Evolutionary conservation across 1,139 yeast species (phyloP).

Genomic region (Magnusiomyces sp.): DNA sequence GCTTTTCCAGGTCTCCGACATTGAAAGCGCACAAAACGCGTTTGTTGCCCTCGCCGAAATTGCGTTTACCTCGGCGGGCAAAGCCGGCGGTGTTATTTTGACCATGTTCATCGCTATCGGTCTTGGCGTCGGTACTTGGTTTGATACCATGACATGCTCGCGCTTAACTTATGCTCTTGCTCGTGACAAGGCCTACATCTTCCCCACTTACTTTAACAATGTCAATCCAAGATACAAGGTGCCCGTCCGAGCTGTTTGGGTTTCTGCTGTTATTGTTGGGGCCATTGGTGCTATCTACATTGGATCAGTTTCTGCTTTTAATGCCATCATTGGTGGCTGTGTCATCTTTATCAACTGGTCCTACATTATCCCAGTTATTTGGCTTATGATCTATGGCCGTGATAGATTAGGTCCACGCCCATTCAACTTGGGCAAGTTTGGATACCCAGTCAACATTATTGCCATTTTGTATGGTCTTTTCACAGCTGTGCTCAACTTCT

Average conservation of each 20-base stretch:
- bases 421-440: slow-evolving; percentile 54
- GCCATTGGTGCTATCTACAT: slow-evolving; percentile 51
- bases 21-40: slow-evolving; percentile 37
- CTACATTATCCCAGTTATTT: slow-evolving; percentile 63
- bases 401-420: slow-evolving; percentile 61
- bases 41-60: slow-evolving; percentile 13
- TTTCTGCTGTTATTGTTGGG: slow-evolving; percentile 61
- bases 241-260: slow-evolving; percentile 63
- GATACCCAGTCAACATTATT: slow-evolving; percentile 52
- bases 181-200: slow-evolving; percentile 72
- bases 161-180: slow-evolving; percentile 75
- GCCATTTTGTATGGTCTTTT: slow-evolving; percentile 54
- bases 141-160: slow-evolving; percentile 63
- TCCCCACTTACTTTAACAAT: slow-evolving; percentile 46
- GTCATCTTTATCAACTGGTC: slow-evolving; percentile 69
- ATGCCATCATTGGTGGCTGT: slow-evolving; percentile 77
- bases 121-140: slow-evolving; percentile 28
- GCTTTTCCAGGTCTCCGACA: slow-evolving; percentile 60
- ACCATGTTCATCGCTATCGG: slow-evolving; percentile 15
- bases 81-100: slow-evolving; percentile 13
- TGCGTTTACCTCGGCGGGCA: slow-evolving; percentile 44
- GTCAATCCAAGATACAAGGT: slow-evolving; percentile 52
- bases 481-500: slow-evolving; percentile 53
- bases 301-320: slow-evolving; percentile 65
- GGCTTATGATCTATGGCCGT: slow-evolving; percentile 49